Conservation (phyloP, 2,329 filamentous ascomycete genomes). For the Talaromyces sp. region DNA sequence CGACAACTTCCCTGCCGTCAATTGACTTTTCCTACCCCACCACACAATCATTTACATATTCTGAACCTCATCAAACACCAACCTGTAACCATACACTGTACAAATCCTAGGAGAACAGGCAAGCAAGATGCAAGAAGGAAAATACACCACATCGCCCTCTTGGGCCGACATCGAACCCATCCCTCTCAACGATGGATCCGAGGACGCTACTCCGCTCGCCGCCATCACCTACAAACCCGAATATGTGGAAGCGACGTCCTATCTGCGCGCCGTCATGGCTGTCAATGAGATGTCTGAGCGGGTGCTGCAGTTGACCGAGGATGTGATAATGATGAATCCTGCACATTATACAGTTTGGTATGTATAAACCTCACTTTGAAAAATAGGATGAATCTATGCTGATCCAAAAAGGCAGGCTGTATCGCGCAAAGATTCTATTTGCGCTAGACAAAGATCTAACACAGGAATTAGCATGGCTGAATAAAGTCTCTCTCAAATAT, state of each 20-base stretch:
- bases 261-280: slow-evolving; percentile 91
- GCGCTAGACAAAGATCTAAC: slow-evolving; percentile 62
- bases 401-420: slow-evolving; percentile 56
- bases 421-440: slow-evolving; percentile 76
- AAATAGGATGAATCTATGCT: slow-evolving; percentile 4
- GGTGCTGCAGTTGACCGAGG: slow-evolving; percentile 75
- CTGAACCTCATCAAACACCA: neutral
- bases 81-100: neutral
- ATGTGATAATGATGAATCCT: slow-evolving; percentile 89
- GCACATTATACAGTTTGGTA: slow-evolving; percentile 97
- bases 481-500: slow-evolving; percentile 73
- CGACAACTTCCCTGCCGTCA: neutral
- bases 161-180: slow-evolving; percentile 87
- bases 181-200: slow-evolving; percentile 72
- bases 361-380: slow-evolving; percentile 20
- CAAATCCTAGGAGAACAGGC: too few species aligned
- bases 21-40: neutral
- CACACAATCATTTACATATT: neutral
- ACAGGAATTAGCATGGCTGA: slow-evolving; percentile 81
- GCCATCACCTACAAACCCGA: slow-evolving; percentile 86
- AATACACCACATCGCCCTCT: slow-evolving; percentile 63
- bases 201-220: slow-evolving; percentile 64
- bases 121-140: slow-evolving; percentile 26
- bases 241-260: slow-evolving; percentile 88
- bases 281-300: slow-evolving; percentile 76